Conservation (phyloP, 345 rosid genomes). For the Bruguiera parviflora region DNA sequence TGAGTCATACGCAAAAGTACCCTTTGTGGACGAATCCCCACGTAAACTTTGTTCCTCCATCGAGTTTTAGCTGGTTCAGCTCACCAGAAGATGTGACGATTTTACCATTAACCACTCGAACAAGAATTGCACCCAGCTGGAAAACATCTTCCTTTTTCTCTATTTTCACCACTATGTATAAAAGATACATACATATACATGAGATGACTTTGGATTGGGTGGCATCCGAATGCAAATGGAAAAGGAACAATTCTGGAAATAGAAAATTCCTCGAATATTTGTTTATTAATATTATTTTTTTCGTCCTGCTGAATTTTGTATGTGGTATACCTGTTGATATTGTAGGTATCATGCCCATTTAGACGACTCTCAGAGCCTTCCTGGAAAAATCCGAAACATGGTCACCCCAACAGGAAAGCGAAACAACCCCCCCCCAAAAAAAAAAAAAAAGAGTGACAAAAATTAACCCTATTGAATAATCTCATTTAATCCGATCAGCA, state of each 20-base stretch:
- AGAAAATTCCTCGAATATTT: background rate
- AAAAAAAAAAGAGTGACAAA: too few species aligned
- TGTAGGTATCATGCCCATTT: conserved; percentile 20
- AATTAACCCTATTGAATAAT: too few species aligned
- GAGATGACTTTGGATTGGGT: background rate
- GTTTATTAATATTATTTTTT: background rate
- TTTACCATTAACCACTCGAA: conserved; percentile 63
- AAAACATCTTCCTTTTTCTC: conserved; percentile 78
- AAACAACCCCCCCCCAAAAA: too few species aligned
- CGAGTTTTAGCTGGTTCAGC: conserved; percentile 48
- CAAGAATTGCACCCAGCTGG: conserved; percentile 68
- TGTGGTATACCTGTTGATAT: background rate
- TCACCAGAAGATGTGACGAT: conserved; percentile 42
- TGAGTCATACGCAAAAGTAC: conserved; percentile 74
- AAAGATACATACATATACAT: background rate
- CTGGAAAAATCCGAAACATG: conserved; percentile 32
- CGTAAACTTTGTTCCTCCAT: conserved; percentile 33
- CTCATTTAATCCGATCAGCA: too few species aligned
- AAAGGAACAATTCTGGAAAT: background rate
- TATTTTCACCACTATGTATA: conserved; percentile 31
- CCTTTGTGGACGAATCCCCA: conserved; percentile 53
- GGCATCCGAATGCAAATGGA: background rate
- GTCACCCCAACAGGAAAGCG: too few species aligned
- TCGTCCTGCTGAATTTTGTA: background rate
- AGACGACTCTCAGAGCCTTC: conserved; percentile 48